Conservation (phyloP, 768 basidiomycete species). For the Hericium erinaceus region DNA sequence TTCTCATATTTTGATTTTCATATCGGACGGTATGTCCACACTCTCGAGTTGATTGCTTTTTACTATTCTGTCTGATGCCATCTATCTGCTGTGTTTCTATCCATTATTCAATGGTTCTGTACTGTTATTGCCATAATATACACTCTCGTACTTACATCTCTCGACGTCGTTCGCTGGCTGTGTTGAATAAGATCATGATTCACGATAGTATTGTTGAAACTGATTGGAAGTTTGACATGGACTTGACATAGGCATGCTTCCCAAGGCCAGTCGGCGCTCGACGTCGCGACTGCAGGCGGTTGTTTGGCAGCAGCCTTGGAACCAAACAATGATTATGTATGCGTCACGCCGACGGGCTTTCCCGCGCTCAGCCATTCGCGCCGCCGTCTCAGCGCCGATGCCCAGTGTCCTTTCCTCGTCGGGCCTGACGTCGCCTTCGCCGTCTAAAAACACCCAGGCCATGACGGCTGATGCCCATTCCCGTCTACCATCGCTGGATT, state of each 20-base stretch:
- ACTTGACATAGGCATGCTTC: too few relatives aligned
- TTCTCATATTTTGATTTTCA: too few relatives aligned
- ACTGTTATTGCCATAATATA: conserved; percentile 15
- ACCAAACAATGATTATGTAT: background rate
- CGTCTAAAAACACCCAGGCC: background rate
- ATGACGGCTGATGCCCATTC: conserved; percentile 2
- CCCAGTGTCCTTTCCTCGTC: background rate
- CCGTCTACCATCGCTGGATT: conserved; percentile 18
- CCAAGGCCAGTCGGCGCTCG: too few relatives aligned
- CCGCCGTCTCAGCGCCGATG: background rate
- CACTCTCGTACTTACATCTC: conserved; percentile 10
- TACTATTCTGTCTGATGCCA: background rate
- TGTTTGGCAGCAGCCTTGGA: background rate
- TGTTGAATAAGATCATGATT: background rate
- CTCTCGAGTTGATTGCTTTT: background rate
- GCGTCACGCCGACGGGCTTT: background rate
- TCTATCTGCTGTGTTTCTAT: background rate
- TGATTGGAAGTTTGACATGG: too few relatives aligned
- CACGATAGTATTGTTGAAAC: too few relatives aligned
- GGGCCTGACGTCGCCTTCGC: background rate
- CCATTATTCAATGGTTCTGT: background rate
- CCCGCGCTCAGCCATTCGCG: background rate
- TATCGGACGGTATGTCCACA: background rate
- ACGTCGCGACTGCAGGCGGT: background rate
- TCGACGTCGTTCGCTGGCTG: background rate